Evolutionary conservation across 176 grass and related monocot species (phyloP).

Genomic region (Pharus latifolius): DNA sequence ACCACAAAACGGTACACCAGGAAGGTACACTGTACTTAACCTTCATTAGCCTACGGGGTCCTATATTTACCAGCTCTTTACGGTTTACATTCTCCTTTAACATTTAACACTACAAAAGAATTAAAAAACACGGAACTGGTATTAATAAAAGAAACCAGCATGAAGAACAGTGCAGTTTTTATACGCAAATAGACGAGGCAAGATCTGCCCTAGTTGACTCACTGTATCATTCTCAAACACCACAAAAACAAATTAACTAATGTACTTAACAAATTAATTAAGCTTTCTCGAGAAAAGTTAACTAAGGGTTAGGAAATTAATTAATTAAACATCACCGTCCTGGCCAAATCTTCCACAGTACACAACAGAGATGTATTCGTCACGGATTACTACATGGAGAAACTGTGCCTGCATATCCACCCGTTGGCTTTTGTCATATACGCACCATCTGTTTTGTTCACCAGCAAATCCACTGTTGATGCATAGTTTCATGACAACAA

Average conservation of each 20-base stretch:
- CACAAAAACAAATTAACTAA: background rate
- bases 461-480: background rate
- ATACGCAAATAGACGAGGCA: background rate
- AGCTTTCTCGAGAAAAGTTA: background rate
- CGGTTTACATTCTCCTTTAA: no score
- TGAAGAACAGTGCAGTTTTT: background rate
- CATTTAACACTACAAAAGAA: no score
- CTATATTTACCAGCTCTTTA: no score
- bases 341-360: background rate
- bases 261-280: background rate
- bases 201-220: slow-evolving; percentile 16
- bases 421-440: background rate
- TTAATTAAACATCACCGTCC: background rate
- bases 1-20: no score
- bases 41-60: no score
- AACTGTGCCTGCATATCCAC: background rate
- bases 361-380: no score
- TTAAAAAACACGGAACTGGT: no score
- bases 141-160: background rate
- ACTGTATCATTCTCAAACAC: background rate
- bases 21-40: no score
- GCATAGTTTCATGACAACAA: background rate
- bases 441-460: background rate
- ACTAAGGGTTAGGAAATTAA: background rate
- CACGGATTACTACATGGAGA: background rate